Evolutionary conservation across 2,329 filamentous ascomycete species (phyloP).

Genomic region (Pleurostoma richardsiae): DNA sequence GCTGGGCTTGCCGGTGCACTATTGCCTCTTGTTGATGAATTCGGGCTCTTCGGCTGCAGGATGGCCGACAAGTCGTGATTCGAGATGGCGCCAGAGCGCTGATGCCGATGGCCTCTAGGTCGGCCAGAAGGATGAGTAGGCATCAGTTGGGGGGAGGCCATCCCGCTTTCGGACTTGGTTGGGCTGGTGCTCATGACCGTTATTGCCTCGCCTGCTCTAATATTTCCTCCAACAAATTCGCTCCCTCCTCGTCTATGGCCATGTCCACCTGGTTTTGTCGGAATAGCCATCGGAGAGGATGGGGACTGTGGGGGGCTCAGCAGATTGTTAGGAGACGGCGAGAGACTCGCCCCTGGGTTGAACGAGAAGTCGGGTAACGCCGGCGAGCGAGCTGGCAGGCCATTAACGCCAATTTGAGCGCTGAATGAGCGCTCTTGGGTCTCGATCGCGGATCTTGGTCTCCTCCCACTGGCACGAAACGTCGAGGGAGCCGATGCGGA

Average conservation of each 20-base stretch:
- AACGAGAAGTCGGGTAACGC: slow-evolving; percentile 46
- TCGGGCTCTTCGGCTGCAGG: slow-evolving; percentile 52
- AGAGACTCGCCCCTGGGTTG: slow-evolving; percentile 19
- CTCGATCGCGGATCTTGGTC: slow-evolving; percentile 50
- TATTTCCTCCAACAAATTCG: slow-evolving; percentile 78
- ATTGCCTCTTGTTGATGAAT: slow-evolving; percentile 46
- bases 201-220: slow-evolving; percentile 51
- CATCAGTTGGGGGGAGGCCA: slow-evolving; percentile 49
- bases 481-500: slow-evolving; percentile 42
- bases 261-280: slow-evolving; percentile 56
- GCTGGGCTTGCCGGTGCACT: slow-evolving; percentile 63
- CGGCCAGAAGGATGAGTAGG: slow-evolving; percentile 44
- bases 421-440: slow-evolving; percentile 24
- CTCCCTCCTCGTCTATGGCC: slow-evolving; percentile 78
- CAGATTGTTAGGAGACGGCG: slow-evolving; percentile 29
- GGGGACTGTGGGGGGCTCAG: slow-evolving; percentile 53
- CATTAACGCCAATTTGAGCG: slow-evolving; percentile 21
- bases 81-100: slow-evolving; percentile 77
- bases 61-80: slow-evolving; percentile 74
- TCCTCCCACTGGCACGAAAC: slow-evolving; percentile 40
- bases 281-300: slow-evolving; percentile 38
- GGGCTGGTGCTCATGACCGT: slow-evolving; percentile 64
- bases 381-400: slow-evolving; percentile 25
- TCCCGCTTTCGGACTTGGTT: slow-evolving; percentile 57
- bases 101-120: slow-evolving; percentile 67